These are phyloP conservation scores for Megacollybia platyphylla DNA, from an alignment of 1,284 basidiomycete genomes.

Conservation along the genomic window DNA sequence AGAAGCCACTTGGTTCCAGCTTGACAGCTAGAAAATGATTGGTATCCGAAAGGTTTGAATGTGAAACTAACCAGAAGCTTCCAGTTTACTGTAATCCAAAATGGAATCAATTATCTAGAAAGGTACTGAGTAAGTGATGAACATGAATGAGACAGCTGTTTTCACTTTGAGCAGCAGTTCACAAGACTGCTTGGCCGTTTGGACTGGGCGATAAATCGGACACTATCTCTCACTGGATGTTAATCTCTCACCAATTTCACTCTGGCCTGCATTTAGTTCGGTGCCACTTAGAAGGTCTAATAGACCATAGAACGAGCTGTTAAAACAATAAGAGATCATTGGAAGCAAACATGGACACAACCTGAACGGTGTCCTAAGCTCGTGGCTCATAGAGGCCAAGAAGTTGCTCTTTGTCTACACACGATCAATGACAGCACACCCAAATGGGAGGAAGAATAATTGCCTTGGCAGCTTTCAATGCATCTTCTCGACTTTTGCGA, in stretches of 20 bases:
- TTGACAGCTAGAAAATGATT: conserved; percentile 36
- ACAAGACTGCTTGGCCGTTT: conserved; percentile 65
- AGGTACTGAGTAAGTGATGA: background rate
- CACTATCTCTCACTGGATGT: background rate
- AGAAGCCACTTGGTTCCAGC: conserved; percentile 50
- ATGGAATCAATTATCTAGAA: conserved; percentile 62
- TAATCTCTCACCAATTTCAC: conserved; percentile 41
- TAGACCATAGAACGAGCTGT: conserved; percentile 59
- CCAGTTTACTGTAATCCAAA: conserved; percentile 61
- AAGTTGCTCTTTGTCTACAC: conserved; percentile 61
- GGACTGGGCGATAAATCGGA: conserved; percentile 25
- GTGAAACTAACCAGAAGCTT: conserved; percentile 41
- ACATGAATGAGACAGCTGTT: background rate
- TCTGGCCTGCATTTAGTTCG: conserved; percentile 50
- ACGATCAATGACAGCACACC: background rate
- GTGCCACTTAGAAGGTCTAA: conserved; percentile 57
- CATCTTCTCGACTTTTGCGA: conserved; percentile 54
- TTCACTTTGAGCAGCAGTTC: conserved; percentile 52
- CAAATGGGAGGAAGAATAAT: background rate
- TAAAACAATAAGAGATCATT: background rate
- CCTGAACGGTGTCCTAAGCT: conserved; percentile 62
- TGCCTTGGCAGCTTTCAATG: conserved; percentile 58
- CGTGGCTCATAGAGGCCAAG: conserved; percentile 64
- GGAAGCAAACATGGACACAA: conserved; percentile 11
- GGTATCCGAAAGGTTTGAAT: background rate